Base-by-base conservation (phyloP, 352 stramenopile species). In the Hyaloperonospora brassicae region DNA sequence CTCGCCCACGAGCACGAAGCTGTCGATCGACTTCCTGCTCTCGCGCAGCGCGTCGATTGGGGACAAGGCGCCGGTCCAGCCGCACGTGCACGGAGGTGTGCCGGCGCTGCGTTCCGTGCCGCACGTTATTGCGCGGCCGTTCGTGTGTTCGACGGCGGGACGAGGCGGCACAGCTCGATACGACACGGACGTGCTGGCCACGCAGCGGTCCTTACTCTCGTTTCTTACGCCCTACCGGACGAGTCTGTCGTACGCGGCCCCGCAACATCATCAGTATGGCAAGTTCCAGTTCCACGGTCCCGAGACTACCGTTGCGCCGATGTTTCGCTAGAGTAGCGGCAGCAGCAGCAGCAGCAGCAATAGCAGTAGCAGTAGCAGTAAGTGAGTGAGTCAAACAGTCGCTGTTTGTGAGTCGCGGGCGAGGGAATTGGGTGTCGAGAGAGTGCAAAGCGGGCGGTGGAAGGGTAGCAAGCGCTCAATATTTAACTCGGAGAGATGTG, bases 21-120 rank as follows among this genome's bases (percentile, higher is more conserved):
- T 83, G 10, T 75, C 73, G 34, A 79, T 86, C 50, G 71, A 81
- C 55, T 87, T 84, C 36, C 58, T 87, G 44, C 48, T 70, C 12
- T 70, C 61, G 39, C 65, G 61, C 57, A 68, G 39, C 47, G 53
- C 65, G 23, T 73, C 57, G 25, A 61, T 64, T 17, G 58, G 64
- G 2, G 62, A 66, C 50, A 70, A 56, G 40, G 44, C 42, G 5
- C 35, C 52, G 8, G 36, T 30, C n/a, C 44, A 61, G 30, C 39
- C 51, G 35, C 47, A 55, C 4, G 48, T 66, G 23, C 48, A 17
- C 17, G 17, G 57, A 5, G 17, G 48, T 9, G 27, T 34, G 25
- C 52, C 61, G 27, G 42, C 56, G 24, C 36, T 63, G 5, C 47
- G 51, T 3, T 47, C 60, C 43, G 64, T 51, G 39, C 47, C 55